These are phyloP conservation scores for Euphorbia pulcherrima DNA, from an alignment of 345 rosid species.

Conservation along the genomic window DNA sequence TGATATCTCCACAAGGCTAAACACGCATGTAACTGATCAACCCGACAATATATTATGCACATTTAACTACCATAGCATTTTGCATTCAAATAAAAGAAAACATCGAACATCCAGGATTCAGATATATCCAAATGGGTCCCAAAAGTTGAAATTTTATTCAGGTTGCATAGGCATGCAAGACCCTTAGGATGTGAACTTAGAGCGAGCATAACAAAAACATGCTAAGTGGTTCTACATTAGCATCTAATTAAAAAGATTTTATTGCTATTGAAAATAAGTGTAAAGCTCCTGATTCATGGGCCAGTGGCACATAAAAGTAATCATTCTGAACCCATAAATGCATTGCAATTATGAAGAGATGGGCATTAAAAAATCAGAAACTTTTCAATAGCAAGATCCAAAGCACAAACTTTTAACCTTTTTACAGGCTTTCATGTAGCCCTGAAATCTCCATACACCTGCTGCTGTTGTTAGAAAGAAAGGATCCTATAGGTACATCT, in stretches of 20 bases:
- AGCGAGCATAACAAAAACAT: not conserved
- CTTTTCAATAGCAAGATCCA: too few species aligned
- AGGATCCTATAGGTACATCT: not conserved
- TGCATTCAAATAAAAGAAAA: not conserved
- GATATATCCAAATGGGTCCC: not conserved
- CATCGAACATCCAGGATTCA: not conserved
- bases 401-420: not conserved
- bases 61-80: not conserved
- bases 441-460: not conserved
- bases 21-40: not conserved
- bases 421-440: not conserved
- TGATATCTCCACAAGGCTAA: slow-evolving; percentile 3
- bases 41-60: not conserved
- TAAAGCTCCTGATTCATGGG: not conserved
- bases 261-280: not conserved
- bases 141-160: not conserved
- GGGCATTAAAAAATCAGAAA: not conserved
- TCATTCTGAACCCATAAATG: not conserved
- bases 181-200: not conserved
- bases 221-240: not conserved
- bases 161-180: not conserved
- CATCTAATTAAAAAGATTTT: not conserved
- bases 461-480: not conserved
- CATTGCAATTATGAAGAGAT: not conserved
- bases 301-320: not conserved